Evolutionary conservation across 1,284 basidiomycete species (phyloP), one percentile per base, ranked within the genome.

Genomic region (Quambalaria eucalypti): DNA sequence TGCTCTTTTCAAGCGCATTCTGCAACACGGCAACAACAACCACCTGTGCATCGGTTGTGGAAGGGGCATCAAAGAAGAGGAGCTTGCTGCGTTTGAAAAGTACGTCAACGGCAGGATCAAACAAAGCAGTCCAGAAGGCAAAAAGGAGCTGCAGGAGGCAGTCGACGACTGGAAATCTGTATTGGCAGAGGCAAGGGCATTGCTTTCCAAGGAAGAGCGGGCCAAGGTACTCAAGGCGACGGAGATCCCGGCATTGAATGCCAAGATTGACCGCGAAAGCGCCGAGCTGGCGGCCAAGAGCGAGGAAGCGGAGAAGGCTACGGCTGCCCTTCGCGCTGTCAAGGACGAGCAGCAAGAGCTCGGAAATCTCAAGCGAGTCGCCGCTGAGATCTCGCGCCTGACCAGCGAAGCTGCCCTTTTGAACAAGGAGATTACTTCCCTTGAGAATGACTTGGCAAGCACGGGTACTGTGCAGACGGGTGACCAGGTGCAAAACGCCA

Each of bases 21-120:
- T 90, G 9, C 77, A 79, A 23, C 76, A 78, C 0, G 87, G 85
- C 19, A 82, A 83, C 70, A 77, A 79, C 30, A 82, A 84, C 61
- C 84, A 87, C 63, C 78, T 80, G 2, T 97, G 92, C 67, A 79
- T 83, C 21, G 84, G 85, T 3, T 96, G 92, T 73, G 83, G 84
- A 61, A 83, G 91, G 4, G 79, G 78, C 28, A 79, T 96, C 69
- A 78, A 82, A 19, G 80, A 82, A 29, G 75, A 79, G 8, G 89
- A 92, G 57, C 60, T 75, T 49, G 62, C 57, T 3, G 66, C 60
- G 1, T 73, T 78, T 53, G 71, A 76, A 39, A 62, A 62, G 31
- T 73, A 74, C 50, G 75, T 77, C 49, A 51, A 60, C 23, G 51
- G 33, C 28, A 57, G 55, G 12, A 52, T 62, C 26, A 57, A 62